Conservation (phyloP, 495 filamentous ascomycete species). For the Copromyces sp. region DNA sequence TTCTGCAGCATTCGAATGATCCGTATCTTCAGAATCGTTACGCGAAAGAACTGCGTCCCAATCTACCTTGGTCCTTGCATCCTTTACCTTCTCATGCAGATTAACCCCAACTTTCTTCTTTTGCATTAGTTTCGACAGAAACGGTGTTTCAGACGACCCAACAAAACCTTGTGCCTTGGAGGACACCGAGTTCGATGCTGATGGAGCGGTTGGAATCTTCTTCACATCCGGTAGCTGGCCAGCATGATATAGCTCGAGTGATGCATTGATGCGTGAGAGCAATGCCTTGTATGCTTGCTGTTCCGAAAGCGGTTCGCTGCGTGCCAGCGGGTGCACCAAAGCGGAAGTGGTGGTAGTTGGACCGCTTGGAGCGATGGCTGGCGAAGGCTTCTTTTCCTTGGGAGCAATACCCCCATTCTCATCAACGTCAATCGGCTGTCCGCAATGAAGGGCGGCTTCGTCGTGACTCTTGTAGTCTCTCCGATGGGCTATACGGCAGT, state of each 20-base stretch:
- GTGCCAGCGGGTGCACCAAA: conserved; percentile 61
- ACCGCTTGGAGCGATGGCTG: conserved; percentile 1
- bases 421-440: conserved; percentile 66
- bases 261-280: conserved; percentile 36
- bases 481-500: conserved; percentile 90
- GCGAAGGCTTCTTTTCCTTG: conserved; percentile 36
- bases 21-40: conserved; percentile 40
- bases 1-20: conserved; percentile 14
- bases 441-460: conserved; percentile 81
- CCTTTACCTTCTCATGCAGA: conserved; percentile 47
- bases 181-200: not conserved
- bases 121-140: conserved; percentile 62
- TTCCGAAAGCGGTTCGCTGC: conserved; percentile 45
- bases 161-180: conserved; percentile 30
- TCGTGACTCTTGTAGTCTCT: conserved; percentile 90
- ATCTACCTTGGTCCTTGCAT: conserved; percentile 47
- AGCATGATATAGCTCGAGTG: conserved; percentile 33
- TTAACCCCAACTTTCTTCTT: conserved; percentile 54
- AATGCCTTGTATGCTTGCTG: conserved; percentile 42
- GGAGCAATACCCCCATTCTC: conserved; percentile 47
- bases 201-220: conserved; percentile 25
- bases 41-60: conserved; percentile 39
- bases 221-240: conserved; percentile 36
- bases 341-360: conserved; percentile 29
- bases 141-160: conserved; percentile 59